Base-by-base conservation (phyloP, 1,284 basidiomycete species). In the Tremellales sp. region DNA sequence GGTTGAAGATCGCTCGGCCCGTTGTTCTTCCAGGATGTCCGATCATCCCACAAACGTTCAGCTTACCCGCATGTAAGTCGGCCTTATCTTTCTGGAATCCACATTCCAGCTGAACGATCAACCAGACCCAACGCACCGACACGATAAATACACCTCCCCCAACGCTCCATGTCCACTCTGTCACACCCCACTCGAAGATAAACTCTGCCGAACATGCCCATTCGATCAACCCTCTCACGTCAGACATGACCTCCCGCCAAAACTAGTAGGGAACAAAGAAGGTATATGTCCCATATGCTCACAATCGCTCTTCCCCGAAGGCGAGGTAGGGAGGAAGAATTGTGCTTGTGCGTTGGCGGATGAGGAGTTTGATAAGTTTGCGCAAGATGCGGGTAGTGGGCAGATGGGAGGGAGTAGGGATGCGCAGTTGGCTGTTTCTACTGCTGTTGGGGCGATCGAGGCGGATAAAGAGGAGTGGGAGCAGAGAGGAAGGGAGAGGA, bases 261-360 rank as follows among this genome's bases (percentile, higher is more conserved):
- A 49, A 17, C 40, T 58, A 4, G 61, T 62, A 22, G 61, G 64
- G 3, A 59, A 58, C 45, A 29, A 47, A 8, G 54, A 61, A 29
- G 65, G 65, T 17, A 48, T 61, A 8, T 67, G 65, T 49, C 56
- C 53, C 2, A 39, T 53, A 5, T 67, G 65, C 44, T 53, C 54
- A 40, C 40, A 53, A 24, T 41, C 56, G 6, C 53, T 58, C 35
- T 17, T 52, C 2, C 54, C 54, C 5, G 33, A 43, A 10, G 43
- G 39, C 12, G 49, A 50, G 15, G 52, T 43, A 31, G 45, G 37
- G 5, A 51, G 54, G 52, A 51, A 45, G 13, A 53, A 62, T 45
- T 66, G 64, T 40, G 56, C 57, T 4, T 66, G 64, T 41, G 62
- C 57, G 0, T 40, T 58, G 25, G 40, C 44, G 5, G 46, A 54